A percentile compares a stretch with the other conserved stretches of the same genome.
These are phyloP conservation scores for Lodderomyces orthopsilosis DNA, from an alignment of 1,139 yeast genomes.

Conservation along the genomic window DNA sequence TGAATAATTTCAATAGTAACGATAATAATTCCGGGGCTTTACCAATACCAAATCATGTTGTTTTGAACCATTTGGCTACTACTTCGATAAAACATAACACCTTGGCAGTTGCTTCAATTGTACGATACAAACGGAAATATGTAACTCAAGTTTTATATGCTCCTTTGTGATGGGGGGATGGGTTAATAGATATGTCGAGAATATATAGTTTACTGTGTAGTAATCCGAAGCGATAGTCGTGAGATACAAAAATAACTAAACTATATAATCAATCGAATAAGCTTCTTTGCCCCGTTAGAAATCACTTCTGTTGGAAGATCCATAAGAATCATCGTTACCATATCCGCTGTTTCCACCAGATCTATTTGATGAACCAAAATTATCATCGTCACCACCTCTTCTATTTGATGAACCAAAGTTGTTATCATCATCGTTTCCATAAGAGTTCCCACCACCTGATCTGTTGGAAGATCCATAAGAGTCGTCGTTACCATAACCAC, in stretches of 20 bases:
- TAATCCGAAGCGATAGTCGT: too few species aligned
- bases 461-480: constrained; percentile 19
- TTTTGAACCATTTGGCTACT: constrained; percentile 45
- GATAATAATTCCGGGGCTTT: constrained; percentile 50
- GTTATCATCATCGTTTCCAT: constrained; percentile 10
- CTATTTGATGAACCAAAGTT: constrained; percentile 21
- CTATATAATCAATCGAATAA: too few species aligned
- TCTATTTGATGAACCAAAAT: constrained; percentile 15
- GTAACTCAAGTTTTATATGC: constrained; percentile 51
- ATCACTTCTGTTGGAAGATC: not conserved
- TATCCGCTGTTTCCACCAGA: too few species aligned
- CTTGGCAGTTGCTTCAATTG: constrained; percentile 48
- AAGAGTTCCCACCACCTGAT: constrained; percentile 8
- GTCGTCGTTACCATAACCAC: constrained; percentile 13
- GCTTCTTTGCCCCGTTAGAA: too few species aligned
- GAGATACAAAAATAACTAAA: too few species aligned
- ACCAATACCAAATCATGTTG: constrained; percentile 50
- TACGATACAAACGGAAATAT: constrained; percentile 46
- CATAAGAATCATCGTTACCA: constrained; percentile 1
- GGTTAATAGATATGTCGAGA: too few species aligned
- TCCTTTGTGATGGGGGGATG: constrained; percentile 46
- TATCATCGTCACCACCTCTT: constrained; percentile 11
- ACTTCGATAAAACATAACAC: constrained; percentile 49
- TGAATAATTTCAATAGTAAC: constrained; percentile 45
- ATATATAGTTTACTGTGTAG: too few species aligned